Evolutionary conservation across 441 rosid genomes (phyloP), one percentile per base, ranked within the genome.

Genomic region (Sinapis alba): DNA sequence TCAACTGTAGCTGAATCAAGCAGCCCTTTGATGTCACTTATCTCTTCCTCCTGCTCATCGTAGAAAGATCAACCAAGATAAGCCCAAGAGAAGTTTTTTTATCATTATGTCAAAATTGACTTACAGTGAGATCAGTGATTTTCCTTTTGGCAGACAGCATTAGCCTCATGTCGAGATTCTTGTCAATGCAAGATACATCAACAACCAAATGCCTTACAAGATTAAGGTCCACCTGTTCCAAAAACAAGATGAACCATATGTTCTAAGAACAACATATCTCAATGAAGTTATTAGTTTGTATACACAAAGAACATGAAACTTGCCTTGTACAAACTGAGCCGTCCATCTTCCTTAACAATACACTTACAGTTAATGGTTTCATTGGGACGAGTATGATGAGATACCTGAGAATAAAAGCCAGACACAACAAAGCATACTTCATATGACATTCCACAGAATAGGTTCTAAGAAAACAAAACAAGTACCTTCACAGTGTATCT

Each of bases 121-220:
- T 89, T 77, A 89, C 95, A 13, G 82, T 74, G 1, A 83, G 73
- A 75, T 62, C 13, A 11, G 78, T 70, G 26, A 84, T 50, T 26
- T 70, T 80, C 74, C 80, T 86, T 80, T 86, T 88, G 68, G 79
- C 15, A 79, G 74, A 50, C 6, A 88, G 77, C 83, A 84, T 75
- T 67, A 89, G 61, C 82, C 93, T 86, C 77, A 88, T 76, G 76
- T 89, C 97, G 2, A 86, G 72, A 80, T 83, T 79, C 84, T 81
- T 84, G 56, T 84, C 78, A 54, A 86, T 83, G 78, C 95, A 89
- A 2, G 91, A 85, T 70, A 89, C 76, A 61, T 88, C 93, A 4
- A 58, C 61, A 8, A 85, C 81, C 84, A 87, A 24, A 43, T 85
- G 82, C 18, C 89, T 85, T 38, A 84, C 68, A 20, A 11, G 86